Conservation (phyloP, 1,284 basidiomycete species). For the Cystobasidiaceae sp. region DNA sequence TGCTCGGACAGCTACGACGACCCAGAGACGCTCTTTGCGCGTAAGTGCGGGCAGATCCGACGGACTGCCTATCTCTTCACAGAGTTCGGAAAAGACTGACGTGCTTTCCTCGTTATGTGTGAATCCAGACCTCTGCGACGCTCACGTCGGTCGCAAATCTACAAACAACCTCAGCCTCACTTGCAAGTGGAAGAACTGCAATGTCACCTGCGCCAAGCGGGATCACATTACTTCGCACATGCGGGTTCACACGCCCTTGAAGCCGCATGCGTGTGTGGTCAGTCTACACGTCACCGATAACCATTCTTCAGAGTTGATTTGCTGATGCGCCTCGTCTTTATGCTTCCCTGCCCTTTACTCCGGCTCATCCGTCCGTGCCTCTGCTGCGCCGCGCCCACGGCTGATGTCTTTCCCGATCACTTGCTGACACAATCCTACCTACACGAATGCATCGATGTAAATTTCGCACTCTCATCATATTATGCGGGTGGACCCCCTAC, state of each 20-base stretch:
- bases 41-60: slow-evolving; percentile 91
- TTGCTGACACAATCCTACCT: not conserved
- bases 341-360: not conserved
- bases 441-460: too few relatives aligned
- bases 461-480: too few relatives aligned
- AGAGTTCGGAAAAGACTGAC: too few relatives aligned
- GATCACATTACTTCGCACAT: slow-evolving; percentile 95
- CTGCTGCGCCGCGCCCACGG: too few relatives aligned
- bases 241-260: slow-evolving; percentile 90
- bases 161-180: slow-evolving; percentile 91
- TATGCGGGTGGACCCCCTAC: too few relatives aligned
- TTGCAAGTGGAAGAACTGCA: slow-evolving; percentile 86
- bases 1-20: slow-evolving; percentile 61
- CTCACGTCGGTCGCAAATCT: slow-evolving; percentile 91
- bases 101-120: not conserved
- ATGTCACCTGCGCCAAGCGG: slow-evolving; percentile 77
- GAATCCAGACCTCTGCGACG: slow-evolving; percentile 72
- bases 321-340: not conserved
- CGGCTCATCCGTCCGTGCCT: not conserved
- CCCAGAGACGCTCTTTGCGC: slow-evolving; percentile 74
- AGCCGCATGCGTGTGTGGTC: slow-evolving; percentile 83
- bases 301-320: not conserved
- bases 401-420: slow-evolving; percentile 31
- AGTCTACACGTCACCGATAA: not conserved
- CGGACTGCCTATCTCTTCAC: too few relatives aligned